phyloP scores from a whole-genome alignment of 495 filamentous ascomycete genomes.

The Penicillium lagena region DNA sequence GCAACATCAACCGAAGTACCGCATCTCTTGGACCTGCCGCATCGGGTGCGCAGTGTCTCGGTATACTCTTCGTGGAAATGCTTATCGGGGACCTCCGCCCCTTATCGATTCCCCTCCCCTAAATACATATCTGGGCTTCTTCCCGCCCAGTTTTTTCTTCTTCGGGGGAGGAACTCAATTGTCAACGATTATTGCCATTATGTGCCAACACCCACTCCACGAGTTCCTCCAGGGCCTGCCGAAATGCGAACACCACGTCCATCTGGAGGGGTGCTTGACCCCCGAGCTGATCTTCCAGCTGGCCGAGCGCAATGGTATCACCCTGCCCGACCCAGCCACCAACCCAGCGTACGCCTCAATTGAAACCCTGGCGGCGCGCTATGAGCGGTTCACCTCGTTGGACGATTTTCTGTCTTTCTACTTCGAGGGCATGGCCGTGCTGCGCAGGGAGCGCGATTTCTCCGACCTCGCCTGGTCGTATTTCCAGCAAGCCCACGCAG shows the following conservation, averaged over 20 bases:
- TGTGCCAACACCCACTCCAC: conserved; percentile 42
- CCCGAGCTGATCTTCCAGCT: conserved; percentile 64
- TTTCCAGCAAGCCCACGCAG: conserved; percentile 54
- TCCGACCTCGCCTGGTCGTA: conserved; percentile 70
- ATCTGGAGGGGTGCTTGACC: conserved; percentile 66
- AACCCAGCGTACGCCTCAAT: conserved; percentile 56
- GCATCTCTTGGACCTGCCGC: too few species aligned
- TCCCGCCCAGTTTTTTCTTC: too few species aligned
- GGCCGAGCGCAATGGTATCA: conserved; percentile 54
- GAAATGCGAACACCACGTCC: conserved; percentile 77
- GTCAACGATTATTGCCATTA: conserved; percentile 4
- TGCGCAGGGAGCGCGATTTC: conserved; percentile 56
- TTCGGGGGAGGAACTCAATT: not conserved
- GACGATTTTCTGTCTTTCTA: conserved; percentile 77
- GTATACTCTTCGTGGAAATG: too few species aligned
- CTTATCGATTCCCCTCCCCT: too few species aligned
- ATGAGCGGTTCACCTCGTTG: conserved; percentile 58
- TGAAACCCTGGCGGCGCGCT: conserved; percentile 51
- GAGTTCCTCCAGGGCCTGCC: conserved; percentile 59
- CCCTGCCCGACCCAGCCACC: conserved; percentile 41
- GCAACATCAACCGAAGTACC: too few species aligned
- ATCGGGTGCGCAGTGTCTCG: too few species aligned
- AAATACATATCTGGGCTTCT: too few species aligned
- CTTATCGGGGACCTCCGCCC: too few species aligned
- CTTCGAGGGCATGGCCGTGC: conserved; percentile 67